Base-by-base conservation (phyloP, 371 early-diverging fungal species). In the Mucor velutinosus region DNA sequence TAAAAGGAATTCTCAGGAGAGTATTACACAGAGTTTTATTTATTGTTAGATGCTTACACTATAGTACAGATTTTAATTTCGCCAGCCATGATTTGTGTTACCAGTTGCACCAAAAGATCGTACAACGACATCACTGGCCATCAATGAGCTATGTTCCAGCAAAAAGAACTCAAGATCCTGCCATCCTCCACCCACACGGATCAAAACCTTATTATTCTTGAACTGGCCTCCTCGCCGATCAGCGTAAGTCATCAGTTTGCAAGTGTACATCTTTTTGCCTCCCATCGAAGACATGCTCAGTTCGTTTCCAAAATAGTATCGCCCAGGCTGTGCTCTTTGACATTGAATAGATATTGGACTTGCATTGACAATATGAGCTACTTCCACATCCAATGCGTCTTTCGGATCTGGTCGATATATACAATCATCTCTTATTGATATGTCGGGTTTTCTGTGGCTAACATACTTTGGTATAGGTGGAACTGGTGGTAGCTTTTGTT, bases 111-210 rank as follows among this genome's bases (percentile, higher is more conserved):
- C 45, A 45, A 45, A 45, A 45, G 45, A 45, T 45, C 45, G 45
- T 45, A 45, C 45, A 19, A 74, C 75, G 23, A 71, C 73, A 55
- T 72, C 76, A 10, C 78, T 80, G 23, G 79, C 75, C 51, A 78
- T 78, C 21, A 83, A 70, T 56, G 75, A 75, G 64, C 76, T 79
- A 55, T 86, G 85, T 51, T 87, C 86, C 17, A 89, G 64, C 55
- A 89, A 77, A 60, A 87, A 89, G 53, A 85, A 78, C 39, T 89
- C 88, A 65, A 89, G 67, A 69, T 87, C 88, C 61, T 87, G 86
- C 88, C 88, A 89, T 10, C 89, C 88, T 30, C 88, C 87, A 32
- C 89, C 88, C 0, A 88, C 87, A 33, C 88, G 82, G 32, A 87
- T 83, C 30, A 87, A 64, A 5, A 88, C 88, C 71, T 88, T 88